These are phyloP conservation scores for Zopfochytrium polystomum DNA, from an alignment of 371 early-diverging fungal genomes.

Conservation along the genomic window DNA sequence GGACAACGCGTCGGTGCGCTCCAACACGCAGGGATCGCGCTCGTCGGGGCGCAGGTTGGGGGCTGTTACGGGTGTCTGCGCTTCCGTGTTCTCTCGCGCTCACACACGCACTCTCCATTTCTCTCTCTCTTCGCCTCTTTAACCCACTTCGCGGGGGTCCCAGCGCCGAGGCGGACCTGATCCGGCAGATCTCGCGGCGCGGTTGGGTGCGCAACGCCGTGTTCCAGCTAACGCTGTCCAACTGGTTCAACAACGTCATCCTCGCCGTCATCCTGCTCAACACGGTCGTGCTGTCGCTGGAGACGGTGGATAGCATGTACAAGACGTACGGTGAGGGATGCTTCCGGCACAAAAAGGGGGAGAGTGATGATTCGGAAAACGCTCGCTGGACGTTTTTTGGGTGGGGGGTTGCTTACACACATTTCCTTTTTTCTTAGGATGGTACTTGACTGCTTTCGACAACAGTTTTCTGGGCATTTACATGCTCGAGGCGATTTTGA, in stretches of 20 bases:
- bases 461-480: constrained; percentile 30
- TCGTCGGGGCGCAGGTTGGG: too few relatives aligned
- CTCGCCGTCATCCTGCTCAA: constrained; percentile 20
- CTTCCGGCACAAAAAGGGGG: too few relatives aligned
- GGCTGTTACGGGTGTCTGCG: too few relatives aligned
- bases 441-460: constrained; percentile 30
- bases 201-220: constrained; percentile 9
- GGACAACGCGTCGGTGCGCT: too few relatives aligned
- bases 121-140: too few relatives aligned
- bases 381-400: neutral
- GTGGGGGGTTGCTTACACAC: neutral
- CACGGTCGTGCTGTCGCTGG: constrained; percentile 21
- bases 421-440: constrained; percentile 8
- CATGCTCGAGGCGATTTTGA: constrained; percentile 27
- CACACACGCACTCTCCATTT: too few relatives aligned
- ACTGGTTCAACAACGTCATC: constrained; percentile 16
- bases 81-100: too few relatives aligned
- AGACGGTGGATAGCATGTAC: constrained; percentile 17
- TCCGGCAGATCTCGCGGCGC: constrained; percentile 1
- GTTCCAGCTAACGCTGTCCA: constrained; percentile 13
- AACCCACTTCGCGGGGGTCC: too few relatives aligned
- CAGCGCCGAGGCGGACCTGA: too few relatives aligned
- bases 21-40: too few relatives aligned
- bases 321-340: constrained; percentile 13
- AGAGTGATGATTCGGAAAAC: too few relatives aligned